Base-by-base conservation (phyloP, 768 basidiomycete species). In the Phaffia tasmanica region DNA sequence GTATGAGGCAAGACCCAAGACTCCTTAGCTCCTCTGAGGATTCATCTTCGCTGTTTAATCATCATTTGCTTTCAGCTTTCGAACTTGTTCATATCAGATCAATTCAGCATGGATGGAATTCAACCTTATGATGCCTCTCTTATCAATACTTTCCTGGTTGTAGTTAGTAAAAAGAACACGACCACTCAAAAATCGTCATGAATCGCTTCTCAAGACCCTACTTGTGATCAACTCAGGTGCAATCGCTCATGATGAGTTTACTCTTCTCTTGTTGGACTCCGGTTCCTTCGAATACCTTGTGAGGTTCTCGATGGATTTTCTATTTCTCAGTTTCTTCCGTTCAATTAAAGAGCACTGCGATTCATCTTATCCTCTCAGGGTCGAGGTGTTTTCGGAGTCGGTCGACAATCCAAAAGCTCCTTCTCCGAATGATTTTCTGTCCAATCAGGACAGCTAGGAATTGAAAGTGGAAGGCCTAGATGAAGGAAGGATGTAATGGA, bases 211-310 rank as follows among this genome's bases (percentile, higher is more conserved):
- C 14, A 61, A 61, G 46, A n/a, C 30, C 8, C 15, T 9, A 6
- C 35, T 61, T 16, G 6, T 49, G 3, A 48, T 61, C 46, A 49
- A 32, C 46, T 49, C 59, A 7, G n/a, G 27, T 8, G 19, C 29
- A 6, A 19, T 61, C 46, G 59, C 59, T 57, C 56, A 46, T 48
- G 59, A 61, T 14, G 46, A 61, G 21, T 29, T 61, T 9, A 49
- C 47, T 42, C 47, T 42, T 30, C 69, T 69, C 55, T 71, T 72
- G 63, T 70, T 76, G 71, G 84, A 82, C 72, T 82, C 81, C 30
- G 83, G 83, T 1, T 85, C 84, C 74, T 81, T 83, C 11, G 84
- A 84, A 72, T 83, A 84, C 9, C 35, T 53, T 18, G 59, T 61
- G 9, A 42, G 59, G 25, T 25, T n/a, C 35, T n/a, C 11, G 7